Evolutionary conservation across 208 protist genomes (phyloP).

Genomic region (Leptomonas seymouri): DNA sequence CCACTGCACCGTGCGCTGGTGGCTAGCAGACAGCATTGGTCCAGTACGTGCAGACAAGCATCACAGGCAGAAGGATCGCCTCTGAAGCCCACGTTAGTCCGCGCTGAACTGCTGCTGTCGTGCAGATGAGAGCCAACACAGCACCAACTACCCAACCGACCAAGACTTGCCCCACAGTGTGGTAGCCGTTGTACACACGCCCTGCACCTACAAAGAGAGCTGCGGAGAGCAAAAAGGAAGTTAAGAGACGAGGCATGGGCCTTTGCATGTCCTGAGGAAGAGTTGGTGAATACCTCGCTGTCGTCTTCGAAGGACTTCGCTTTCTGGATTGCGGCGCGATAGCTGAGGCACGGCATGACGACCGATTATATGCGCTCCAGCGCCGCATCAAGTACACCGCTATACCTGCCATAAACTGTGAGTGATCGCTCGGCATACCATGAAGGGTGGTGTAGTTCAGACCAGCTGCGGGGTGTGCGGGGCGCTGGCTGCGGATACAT

Average conservation of each 20-base stretch:
- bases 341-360: neutral
- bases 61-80: constrained; percentile 44
- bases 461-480: constrained; percentile 40
- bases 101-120: constrained; percentile 30
- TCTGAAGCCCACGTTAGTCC: constrained; percentile 29
- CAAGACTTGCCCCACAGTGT: constrained; percentile 64
- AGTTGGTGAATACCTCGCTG: too few relatives aligned
- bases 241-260: constrained; percentile 16
- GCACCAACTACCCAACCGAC: constrained; percentile 52
- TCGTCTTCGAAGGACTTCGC: neutral
- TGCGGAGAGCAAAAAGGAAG: constrained; percentile 33
- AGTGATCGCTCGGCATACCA: constrained; percentile 82
- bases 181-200: constrained; percentile 80
- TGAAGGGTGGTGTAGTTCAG: constrained; percentile 52
- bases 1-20: too few relatives aligned
- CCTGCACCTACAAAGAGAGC: constrained; percentile 49
- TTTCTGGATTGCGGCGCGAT: neutral
- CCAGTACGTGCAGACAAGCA: constrained; percentile 68
- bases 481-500: constrained; percentile 40
- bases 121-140: constrained; percentile 41
- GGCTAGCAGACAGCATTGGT: constrained; percentile 37
- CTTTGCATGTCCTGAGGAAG: neutral
- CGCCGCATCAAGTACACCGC: constrained; percentile 49
- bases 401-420: constrained; percentile 84
- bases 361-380: neutral